phyloP scores from a whole-genome alignment of 2,329 filamentous ascomycete species.

The Hymenoscyphus linearis region DNA sequence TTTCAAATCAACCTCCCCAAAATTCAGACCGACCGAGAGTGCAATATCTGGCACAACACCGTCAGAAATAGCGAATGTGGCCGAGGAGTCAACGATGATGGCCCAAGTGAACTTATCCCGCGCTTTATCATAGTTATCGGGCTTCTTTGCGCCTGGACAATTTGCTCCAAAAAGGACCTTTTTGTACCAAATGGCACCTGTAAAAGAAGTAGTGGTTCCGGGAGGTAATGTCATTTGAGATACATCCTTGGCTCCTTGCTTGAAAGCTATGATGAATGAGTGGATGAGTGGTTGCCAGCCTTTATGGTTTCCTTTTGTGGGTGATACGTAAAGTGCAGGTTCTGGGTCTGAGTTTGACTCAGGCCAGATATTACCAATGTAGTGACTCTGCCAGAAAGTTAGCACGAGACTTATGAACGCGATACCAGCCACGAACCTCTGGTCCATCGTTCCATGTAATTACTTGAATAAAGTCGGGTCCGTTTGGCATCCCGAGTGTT shows the following conservation, averaged over 20 bases:
- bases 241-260: slow-evolving; percentile 10
- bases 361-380: slow-evolving; percentile 33
- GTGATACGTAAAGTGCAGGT: slow-evolving; percentile 31
- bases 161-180: background rate
- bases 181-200: slow-evolving; percentile 34
- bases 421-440: slow-evolving; percentile 20
- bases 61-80: background rate
- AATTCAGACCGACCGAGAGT: background rate
- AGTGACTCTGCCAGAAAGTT: slow-evolving; percentile 24
- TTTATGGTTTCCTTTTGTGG: slow-evolving; percentile 20
- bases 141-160: background rate
- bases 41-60: background rate
- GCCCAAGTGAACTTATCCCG: background rate
- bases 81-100: background rate
- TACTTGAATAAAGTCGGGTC: slow-evolving; percentile 32
- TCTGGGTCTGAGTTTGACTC: slow-evolving; percentile 24
- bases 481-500: slow-evolving; percentile 29
- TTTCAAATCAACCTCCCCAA: background rate
- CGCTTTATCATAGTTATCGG: background rate
- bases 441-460: slow-evolving; percentile 36
- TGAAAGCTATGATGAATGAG: slow-evolving; percentile 35
- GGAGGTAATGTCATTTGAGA: slow-evolving; percentile 10
- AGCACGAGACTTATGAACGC: background rate
- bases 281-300: slow-evolving; percentile 34
- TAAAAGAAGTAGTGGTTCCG: slow-evolving; percentile 8